phyloP scores from a whole-genome alignment of 495 filamentous ascomycete genomes.

The Baudoinia panamericana region DNA sequence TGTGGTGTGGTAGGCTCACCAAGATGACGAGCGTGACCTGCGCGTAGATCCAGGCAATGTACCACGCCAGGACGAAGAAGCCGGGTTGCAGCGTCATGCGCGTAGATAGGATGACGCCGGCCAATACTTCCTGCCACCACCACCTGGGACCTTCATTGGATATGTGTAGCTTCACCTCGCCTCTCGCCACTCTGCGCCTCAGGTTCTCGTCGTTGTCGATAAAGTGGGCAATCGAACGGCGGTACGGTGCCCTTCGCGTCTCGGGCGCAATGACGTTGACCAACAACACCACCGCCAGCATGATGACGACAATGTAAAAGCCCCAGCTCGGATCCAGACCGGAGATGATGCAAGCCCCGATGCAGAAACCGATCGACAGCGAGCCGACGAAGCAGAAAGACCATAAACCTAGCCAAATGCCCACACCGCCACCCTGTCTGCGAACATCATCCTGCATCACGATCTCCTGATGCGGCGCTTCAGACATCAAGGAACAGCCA shows the following conservation, averaged over 20 bases:
- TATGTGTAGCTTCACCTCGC: conserved; percentile 64
- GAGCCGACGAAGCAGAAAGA: conserved; percentile 59
- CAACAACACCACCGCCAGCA: conserved; percentile 46
- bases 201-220: conserved; percentile 38
- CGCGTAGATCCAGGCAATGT: conserved; percentile 65
- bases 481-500: conserved; percentile 56
- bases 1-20: conserved; percentile 24
- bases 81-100: conserved; percentile 60
- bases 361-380: conserved; percentile 52
- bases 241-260: conserved; percentile 48
- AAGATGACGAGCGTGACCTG: conserved; percentile 57
- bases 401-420: conserved; percentile 66
- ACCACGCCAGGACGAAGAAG: conserved; percentile 55
- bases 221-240: conserved; percentile 52
- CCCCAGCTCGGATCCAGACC: conserved; percentile 51
- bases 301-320: conserved; percentile 54
- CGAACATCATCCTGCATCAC: conserved; percentile 49
- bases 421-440: conserved; percentile 60
- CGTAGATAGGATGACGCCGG: conserved; percentile 49
- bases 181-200: conserved; percentile 47
- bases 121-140: conserved; percentile 62
- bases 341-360: conserved; percentile 54
- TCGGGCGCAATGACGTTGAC: conserved; percentile 56
- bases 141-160: conserved; percentile 51
- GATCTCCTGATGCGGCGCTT: conserved; percentile 55